These are phyloP conservation scores for Hyaloscypha finlandica DNA, from an alignment of 495 filamentous ascomycete genomes.

Conservation along the genomic window DNA sequence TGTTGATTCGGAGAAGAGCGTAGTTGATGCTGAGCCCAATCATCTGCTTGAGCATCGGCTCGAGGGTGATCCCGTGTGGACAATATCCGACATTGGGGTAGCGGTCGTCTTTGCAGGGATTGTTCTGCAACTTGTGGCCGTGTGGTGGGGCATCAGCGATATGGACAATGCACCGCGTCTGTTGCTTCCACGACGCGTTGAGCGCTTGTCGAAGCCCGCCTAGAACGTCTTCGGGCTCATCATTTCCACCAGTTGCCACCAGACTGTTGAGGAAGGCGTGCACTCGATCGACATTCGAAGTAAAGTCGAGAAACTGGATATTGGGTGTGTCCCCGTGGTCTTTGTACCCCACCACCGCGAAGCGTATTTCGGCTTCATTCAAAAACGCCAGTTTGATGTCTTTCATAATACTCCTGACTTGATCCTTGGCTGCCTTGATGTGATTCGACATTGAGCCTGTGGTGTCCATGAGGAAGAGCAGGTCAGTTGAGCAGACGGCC, in stretches of 20 bases:
- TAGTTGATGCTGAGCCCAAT: slow-evolving; percentile 40
- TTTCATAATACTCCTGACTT: slow-evolving; percentile 38
- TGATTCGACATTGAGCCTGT: slow-evolving; percentile 38
- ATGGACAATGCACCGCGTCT: slow-evolving; percentile 42
- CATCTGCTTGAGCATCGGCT: slow-evolving; percentile 34
- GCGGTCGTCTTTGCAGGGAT: slow-evolving; percentile 6
- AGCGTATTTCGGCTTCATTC: slow-evolving; percentile 42
- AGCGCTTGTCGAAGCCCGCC: slow-evolving; percentile 35
- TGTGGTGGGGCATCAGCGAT: slow-evolving; percentile 42
- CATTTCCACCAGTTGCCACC: slow-evolving; percentile 32
- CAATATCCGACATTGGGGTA: slow-evolving; percentile 36
- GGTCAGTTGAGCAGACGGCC: slow-evolving; percentile 38
- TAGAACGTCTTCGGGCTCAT: slow-evolving; percentile 40
- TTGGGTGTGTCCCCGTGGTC: slow-evolving; percentile 37
- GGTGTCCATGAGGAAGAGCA: slow-evolving; percentile 45
- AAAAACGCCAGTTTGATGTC: slow-evolving; percentile 41
- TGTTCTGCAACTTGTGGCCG: slow-evolving; percentile 32
- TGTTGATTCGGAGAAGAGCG: slow-evolving; percentile 37
- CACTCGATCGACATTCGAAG: slow-evolving; percentile 28
- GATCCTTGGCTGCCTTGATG: slow-evolving; percentile 39
- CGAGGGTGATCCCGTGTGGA: slow-evolving; percentile 37
- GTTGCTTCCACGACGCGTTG: slow-evolving; percentile 36
- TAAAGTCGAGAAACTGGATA: slow-evolving; percentile 43
- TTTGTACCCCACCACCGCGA: slow-evolving; percentile 44
- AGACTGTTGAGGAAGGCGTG: slow-evolving; percentile 30